These are phyloP conservation scores for Metschnikowia lunata DNA, from an alignment of 805 yeast genomes.

Conservation along the genomic window DNA sequence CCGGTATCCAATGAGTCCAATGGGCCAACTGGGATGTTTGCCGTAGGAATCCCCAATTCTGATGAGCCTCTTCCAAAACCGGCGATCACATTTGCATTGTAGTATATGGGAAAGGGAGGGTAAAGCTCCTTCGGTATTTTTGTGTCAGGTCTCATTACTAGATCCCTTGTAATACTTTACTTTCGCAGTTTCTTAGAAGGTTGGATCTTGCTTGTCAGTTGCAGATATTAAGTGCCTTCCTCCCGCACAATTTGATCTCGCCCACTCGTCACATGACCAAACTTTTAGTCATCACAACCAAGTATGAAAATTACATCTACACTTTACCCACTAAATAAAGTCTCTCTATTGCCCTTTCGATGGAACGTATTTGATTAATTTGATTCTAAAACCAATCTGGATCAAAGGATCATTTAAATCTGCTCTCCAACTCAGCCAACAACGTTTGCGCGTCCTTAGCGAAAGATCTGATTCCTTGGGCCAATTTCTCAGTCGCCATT, in stretches of 20 bases:
- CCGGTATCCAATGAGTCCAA: constrained; percentile 58
- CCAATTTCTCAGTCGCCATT: constrained; percentile 96
- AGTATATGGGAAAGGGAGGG: constrained; percentile 47
- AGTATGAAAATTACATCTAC: no score
- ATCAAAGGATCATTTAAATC: constrained; percentile 29
- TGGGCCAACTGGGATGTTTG: constrained; percentile 69
- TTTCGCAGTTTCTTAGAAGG: no score
- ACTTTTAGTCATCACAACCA: no score
- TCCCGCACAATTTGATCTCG: no score
- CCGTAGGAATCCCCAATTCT: constrained; percentile 93
- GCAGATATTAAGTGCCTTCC: no score
- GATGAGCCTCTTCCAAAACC: constrained; percentile 97
- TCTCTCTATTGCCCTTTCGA: no score
- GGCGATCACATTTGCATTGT: constrained; percentile 49
- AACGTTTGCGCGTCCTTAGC: constrained; percentile 89
- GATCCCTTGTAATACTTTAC: neutral
- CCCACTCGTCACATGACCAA: no score
- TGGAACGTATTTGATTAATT: no score
- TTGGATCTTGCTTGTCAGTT: no score
- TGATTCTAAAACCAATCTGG: no score
- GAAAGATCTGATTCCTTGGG: constrained; percentile 97
- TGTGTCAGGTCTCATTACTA: constrained; percentile 34
- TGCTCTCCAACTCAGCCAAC: constrained; percentile 58
- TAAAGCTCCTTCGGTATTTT: constrained; percentile 43
- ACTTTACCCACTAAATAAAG: no score